Percentiles rank a stretch among this genome's conserved stretches.
Conservation (phyloP, 2,329 filamentous ascomycete species). For the Arthrobotrys sinensis region DNA sequence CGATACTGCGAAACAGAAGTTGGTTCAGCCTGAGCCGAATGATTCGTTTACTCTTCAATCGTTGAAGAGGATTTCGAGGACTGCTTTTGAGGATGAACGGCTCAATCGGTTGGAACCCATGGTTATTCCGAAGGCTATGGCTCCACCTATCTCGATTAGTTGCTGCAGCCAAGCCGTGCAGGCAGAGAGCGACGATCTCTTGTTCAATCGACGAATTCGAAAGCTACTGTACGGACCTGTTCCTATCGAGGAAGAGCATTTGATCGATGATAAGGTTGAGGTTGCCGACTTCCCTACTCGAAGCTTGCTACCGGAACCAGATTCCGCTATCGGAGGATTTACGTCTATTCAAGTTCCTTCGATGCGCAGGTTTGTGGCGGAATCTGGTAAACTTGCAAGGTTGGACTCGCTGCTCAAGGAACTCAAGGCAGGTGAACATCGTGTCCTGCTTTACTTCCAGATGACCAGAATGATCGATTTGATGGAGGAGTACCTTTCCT, state of each 20-base stretch:
- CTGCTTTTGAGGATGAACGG: constrained; percentile 78
- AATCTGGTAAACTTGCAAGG: constrained; percentile 94
- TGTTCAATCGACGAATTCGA: constrained; percentile 85
- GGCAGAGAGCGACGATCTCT: constrained; percentile 78
- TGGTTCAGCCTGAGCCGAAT: constrained; percentile 14
- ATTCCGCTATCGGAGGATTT: constrained; percentile 85
- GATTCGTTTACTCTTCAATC: constrained; percentile 67
- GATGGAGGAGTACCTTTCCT: constrained; percentile 98
- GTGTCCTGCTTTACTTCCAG: constrained; percentile 98
- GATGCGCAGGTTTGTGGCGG: constrained; percentile 97
- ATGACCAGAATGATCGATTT: constrained; percentile 99
- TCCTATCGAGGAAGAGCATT: constrained; percentile 77
- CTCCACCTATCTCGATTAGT: constrained; percentile 86
- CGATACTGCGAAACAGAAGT: constrained; percentile 50
- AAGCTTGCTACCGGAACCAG: constrained; percentile 81
- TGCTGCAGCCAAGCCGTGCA: constrained; percentile 78
- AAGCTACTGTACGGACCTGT: constrained; percentile 80
- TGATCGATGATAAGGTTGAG: constrained; percentile 82
- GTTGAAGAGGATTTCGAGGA: constrained; percentile 83
- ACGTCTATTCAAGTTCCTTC: constrained; percentile 94
- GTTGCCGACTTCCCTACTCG: constrained; percentile 75
- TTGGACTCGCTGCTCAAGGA: constrained; percentile 88
- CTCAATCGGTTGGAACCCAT: constrained; percentile 85
- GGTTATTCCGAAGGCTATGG: constrained; percentile 81
- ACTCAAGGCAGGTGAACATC: constrained; percentile 92